Evolutionary conservation across 2,329 filamentous ascomycete genomes (phyloP), one percentile per base, ranked within the genome.

Genomic region (Eurotiales sp.): DNA sequence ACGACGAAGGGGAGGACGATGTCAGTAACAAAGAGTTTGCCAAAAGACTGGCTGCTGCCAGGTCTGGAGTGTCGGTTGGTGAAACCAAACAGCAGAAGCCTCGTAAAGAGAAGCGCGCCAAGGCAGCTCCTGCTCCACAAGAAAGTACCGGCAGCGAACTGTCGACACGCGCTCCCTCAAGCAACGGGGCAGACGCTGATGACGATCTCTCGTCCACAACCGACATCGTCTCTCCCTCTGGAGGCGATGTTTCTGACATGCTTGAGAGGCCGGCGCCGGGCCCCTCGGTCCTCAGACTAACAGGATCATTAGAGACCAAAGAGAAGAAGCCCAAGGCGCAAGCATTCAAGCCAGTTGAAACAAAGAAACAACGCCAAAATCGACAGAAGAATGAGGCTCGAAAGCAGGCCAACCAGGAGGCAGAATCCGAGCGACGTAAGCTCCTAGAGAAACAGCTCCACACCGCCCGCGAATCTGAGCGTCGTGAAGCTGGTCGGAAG

Each of bases 301-400:
- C 87, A 50, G 84, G 85, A 66, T 81, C 71, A 63, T 80, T 72
- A 66, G 83, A 78, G 72, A 72, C 74, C 17, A 68, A 71, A 57
- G 70, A 72, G 65, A 81, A 85, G 72, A 84, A 84, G 72, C 76
- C 80, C 61, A 72, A 77, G 58, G 55, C 65, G 47, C 82, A 85
- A 73, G 74, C 78, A 36, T 77, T 81, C 57, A 84, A 88, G 68
- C 79, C 81, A 44, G 81, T 80, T 15, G 88, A 96, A 77, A 87
- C 86, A 17, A 96, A 96, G 86, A 96, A 96, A 78, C 89, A 95
- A 76, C 85, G 90, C 54, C 91, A 96, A 76, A 93, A 96, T 75
- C 83, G 86, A 59, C 84, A 87, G 76, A 96, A 96, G 83, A 84
- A 82, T 32, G 90, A 96, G 72, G 86, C 84, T 52, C 84, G 84